These are phyloP conservation scores for Pyrrhoderma noxium DNA, from an alignment of 1,284 basidiomycete species.

Conservation along the genomic window DNA sequence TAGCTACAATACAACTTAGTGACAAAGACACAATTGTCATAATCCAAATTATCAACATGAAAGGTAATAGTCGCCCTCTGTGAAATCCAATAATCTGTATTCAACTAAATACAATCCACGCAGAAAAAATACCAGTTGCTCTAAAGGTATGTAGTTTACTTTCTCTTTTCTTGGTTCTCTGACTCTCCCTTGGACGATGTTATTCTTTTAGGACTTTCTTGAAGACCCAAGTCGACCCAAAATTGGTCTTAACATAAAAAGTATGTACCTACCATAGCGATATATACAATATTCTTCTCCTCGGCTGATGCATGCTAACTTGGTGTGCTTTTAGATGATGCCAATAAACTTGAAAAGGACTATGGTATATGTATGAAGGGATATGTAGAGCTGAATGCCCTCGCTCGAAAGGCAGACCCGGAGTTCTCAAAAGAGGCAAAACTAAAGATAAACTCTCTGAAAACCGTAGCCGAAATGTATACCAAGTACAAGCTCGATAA, in stretches of 20 bases:
- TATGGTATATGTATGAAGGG: conserved; percentile 45
- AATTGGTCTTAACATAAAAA: conserved; percentile 52
- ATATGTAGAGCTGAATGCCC: conserved; percentile 49
- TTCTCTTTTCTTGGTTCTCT: not conserved
- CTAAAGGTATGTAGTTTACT: no score
- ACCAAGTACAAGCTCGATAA: conserved; percentile 42
- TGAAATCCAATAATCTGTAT: no score
- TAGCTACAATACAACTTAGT: conserved; percentile 49
- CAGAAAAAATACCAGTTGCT: no score
- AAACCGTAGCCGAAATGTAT: conserved; percentile 47
- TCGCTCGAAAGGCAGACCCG: conserved; percentile 45
- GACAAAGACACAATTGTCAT: conserved; percentile 42
- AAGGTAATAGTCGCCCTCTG: conserved; percentile 29
- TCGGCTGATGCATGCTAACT: not conserved
- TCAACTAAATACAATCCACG: no score
- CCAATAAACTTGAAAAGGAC: conserved; percentile 51
- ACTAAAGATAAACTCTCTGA: conserved; percentile 46
- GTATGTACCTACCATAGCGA: conserved; percentile 30
- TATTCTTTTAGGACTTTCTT: conserved; percentile 36
- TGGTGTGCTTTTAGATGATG: conserved; percentile 39
- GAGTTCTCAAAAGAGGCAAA: no score
- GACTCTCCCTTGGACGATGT: not conserved
- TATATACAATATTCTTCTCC: not conserved
- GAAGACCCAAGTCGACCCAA: conserved; percentile 42
- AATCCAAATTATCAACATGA: conserved; percentile 52